Conservation (phyloP, 805 yeast species). For the Wickerhamiella cacticola region DNA sequence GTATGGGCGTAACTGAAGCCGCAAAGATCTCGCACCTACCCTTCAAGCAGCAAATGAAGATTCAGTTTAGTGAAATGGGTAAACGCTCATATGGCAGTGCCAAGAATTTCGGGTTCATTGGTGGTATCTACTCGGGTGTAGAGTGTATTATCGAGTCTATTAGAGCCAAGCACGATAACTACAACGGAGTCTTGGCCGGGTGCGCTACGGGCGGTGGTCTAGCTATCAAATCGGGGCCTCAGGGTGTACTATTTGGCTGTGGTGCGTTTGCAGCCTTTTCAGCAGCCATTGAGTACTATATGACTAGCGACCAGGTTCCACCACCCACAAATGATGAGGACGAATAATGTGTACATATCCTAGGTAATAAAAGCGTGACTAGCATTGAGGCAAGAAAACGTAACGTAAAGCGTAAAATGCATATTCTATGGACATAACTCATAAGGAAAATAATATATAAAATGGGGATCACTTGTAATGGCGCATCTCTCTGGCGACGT, state of each 20-base stretch:
- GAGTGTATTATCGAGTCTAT: conserved; percentile 79
- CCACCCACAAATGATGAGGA: conserved; percentile 89
- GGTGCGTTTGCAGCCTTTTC: conserved; percentile 97
- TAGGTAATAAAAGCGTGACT: neutral
- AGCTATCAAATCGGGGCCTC: conserved; percentile 87
- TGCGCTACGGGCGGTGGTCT: conserved; percentile 95
- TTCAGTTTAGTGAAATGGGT: conserved; percentile 89
- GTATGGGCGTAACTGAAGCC: conserved; percentile 42
- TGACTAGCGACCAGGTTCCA: conserved; percentile 68
- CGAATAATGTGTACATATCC: conserved; percentile 19
- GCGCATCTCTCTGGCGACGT: conserved; percentile 12
- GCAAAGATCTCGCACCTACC: conserved; percentile 70
- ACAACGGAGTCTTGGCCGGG: conserved; percentile 87
- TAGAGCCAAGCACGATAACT: conserved; percentile 83
- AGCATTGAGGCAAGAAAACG: neutral
- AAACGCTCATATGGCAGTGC: conserved; percentile 78
- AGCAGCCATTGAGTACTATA: conserved; percentile 53
- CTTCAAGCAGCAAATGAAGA: conserved; percentile 79
- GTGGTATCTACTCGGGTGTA: conserved; percentile 81
- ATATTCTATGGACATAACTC: neutral
- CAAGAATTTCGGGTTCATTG: conserved; percentile 86
- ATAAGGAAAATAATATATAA: neutral
- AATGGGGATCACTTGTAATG: neutral
- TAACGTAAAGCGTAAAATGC: neutral
- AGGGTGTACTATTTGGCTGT: conserved; percentile 82